Evolutionary conservation across 1,284 basidiomycete species (phyloP), one percentile per base, ranked within the genome.

Genomic region (Moniliophthora roreri): DNA sequence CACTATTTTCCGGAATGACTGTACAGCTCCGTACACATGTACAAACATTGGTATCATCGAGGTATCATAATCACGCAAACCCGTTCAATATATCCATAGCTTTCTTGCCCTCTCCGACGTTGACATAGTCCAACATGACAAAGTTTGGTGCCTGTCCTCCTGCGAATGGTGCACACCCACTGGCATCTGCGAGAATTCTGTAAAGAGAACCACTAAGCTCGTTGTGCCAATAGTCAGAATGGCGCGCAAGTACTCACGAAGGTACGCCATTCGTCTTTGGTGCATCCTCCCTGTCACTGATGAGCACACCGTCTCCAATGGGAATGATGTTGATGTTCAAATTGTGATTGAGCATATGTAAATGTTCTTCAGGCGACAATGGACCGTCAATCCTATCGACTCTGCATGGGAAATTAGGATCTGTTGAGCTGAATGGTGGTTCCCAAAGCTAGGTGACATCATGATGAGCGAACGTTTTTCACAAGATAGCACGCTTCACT

Each of bases 391-490:
- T 85, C 47, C 89, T 82, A 68, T 91, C 81, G 37, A 90, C 80
- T 6, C 73, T 77, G 69, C 91, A 93, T 8, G 82, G 84, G 70
- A 89, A 92, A 1, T 70, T 72, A 8, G 74, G 16, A 62, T 82
- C 69, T 21, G 81, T 84, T 32, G 84, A 80, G 60, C 81, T 81
- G 67, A 82, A 88, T 0, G 87, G 82, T 50, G 85, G 85, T 69
- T 92, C 89, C 84, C 87, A 91, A 47, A 91, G 75, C 78, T 89
- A 74, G 13, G 24, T n/a, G n/a, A n/a, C n/a, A n/a, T n/a, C n/a
- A n/a, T n/a, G n/a, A n/a, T n/a, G n/a, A n/a, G n/a, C n/a, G n/a
- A n/a, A n/a, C n/a, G n/a, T n/a, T n/a, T n/a, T n/a, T n/a, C 0
- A 18, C 4, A 49, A 18, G 48, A 36, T 21, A 16, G n/a, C 4